Percentiles rank a stretch among this genome's conserved stretches.
These are phyloP conservation scores for Sarcomyxa edulis DNA, from an alignment of 768 basidiomycete species.

Conservation along the genomic window DNA sequence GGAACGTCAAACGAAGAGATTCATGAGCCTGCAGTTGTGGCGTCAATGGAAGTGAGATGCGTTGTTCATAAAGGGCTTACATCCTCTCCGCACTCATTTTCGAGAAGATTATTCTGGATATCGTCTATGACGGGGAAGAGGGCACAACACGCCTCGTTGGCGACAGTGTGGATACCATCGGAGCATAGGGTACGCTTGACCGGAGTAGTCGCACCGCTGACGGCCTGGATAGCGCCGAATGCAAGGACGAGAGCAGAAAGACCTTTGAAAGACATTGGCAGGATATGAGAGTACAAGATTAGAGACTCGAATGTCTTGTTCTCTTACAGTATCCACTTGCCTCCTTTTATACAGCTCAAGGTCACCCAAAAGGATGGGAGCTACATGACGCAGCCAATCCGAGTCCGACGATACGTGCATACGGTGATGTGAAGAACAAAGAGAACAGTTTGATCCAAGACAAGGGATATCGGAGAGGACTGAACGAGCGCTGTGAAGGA, in stretches of 20 bases:
- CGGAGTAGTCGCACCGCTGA: background rate
- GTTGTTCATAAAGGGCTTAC: too few relatives aligned
- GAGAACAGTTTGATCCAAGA: too few relatives aligned
- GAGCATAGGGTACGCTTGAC: slow-evolving; percentile 17
- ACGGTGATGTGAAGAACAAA: too few relatives aligned
- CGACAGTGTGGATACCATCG: slow-evolving; percentile 20
- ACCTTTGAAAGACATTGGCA: slow-evolving; percentile 1
- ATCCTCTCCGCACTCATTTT: slow-evolving; percentile 25
- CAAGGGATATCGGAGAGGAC: too few relatives aligned
- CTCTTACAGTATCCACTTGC: background rate
- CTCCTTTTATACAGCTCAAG: slow-evolving; percentile 5
- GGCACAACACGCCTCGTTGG: slow-evolving; percentile 22
- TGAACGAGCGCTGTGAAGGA: too few relatives aligned
- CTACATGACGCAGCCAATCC: background rate
- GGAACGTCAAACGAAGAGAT: slow-evolving; percentile 30
- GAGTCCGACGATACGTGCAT: too few relatives aligned
- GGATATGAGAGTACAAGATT: background rate
- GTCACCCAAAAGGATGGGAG: background rate
- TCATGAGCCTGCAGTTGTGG: too few relatives aligned
- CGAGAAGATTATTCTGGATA: slow-evolving; percentile 19
- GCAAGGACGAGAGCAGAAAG: slow-evolving; percentile 4
- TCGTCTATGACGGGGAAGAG: slow-evolving; percentile 20
- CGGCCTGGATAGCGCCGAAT: background rate
- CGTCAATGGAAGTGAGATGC: too few relatives aligned
- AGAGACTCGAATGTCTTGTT: background rate